Evolutionary conservation across 176 grass and related monocot genomes (phyloP), one percentile per base, ranked within the genome.

Genomic region (Luzula sylvatica): DNA sequence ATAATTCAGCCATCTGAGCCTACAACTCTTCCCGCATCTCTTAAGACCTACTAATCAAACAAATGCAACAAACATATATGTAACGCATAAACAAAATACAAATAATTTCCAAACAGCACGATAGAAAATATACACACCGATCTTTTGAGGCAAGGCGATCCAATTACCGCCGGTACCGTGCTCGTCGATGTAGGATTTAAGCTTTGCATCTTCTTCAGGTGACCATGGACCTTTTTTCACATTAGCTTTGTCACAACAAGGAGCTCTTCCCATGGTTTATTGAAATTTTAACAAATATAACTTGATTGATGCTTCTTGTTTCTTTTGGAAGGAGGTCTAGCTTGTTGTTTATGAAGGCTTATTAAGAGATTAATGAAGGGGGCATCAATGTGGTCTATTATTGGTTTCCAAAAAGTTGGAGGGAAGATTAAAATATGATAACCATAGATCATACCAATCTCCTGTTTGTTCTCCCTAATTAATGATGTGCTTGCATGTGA

Each of bases 201-300:
- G 88, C 61, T 61, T 75, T 41, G 79, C 56, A 32, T 95, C 88
- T 69, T 95, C 88, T 71, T 95, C 88, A 19, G 79, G 83, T 4
- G 88, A 83, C 88, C 88, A 95, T 1, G 88, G 83, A 4, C 88
- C 88, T 51, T 83, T 95, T 83, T 95, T 95, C 63, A 95, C 88
- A 46, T 52, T 81, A 56, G 76, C 69, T 58, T 95, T 95, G 79
- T 95, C 88, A 43, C 88, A 95, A 58, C 88, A 95, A 6, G 88
- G 88, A 38, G 88, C 83, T 78, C 83, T 73, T 21, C 88, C 88
- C 88, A 95, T 95, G 78, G 68, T n/a, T 38, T 52, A 13, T 30
- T 29, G 1, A 3, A 35, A 28, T 48, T 13, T 66, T n/a, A 11
- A 9, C 23, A 28, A 5, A 18, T 28, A 1, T 27, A 11, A 18